Evolutionary conservation across 176 grass and related monocot genomes (phyloP), one percentile per base, ranked within the genome.

Genomic region (Elaeis guineensis): DNA sequence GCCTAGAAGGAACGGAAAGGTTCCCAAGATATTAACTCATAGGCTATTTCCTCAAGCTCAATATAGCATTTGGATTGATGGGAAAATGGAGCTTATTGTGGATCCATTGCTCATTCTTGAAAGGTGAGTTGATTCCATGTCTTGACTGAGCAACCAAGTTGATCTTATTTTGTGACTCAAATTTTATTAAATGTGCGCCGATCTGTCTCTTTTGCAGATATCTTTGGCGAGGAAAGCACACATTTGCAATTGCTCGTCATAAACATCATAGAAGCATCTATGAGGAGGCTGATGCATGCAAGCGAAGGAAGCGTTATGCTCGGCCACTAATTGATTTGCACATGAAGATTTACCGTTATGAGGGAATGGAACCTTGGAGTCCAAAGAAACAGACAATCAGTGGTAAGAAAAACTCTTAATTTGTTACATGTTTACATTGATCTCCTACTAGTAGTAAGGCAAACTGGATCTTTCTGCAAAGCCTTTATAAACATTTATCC

Each of bases 51-150:
- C 93, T 62, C 81, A 78, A 91, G 87, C 93, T 53, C 78, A 63
- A 59, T 98, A 89, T 89, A 92, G 87, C 76, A 98, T 98, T 72
- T 92, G 93, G 93, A 98, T 98, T 73, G 93, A 98, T 77, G 93
- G 93, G 16, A 98, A 98, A 82, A 98, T 98, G 93, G 93, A 98
- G 78, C 87, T 98, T 71, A 81, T 98, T 52, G 81, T 98, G 58
- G 93, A 98, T 74, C 93, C 93, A 0, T 84, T 92, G 59, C 87
- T 89, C 59, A 89, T 98, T 77, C 84, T 98, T 0, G 93, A 98
- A 91, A 92, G 93, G 93, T 98, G 51, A 8, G 52, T 35, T 70
- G 49, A 57, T 63, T 51, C 54, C 24, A 3, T 20, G 16, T 56
- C 7, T 11, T 56, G 21, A 4, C 3, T 20, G 20, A 21, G 14